Conservation (phyloP, 345 rosid species). For the Kernera saxatilis region DNA sequence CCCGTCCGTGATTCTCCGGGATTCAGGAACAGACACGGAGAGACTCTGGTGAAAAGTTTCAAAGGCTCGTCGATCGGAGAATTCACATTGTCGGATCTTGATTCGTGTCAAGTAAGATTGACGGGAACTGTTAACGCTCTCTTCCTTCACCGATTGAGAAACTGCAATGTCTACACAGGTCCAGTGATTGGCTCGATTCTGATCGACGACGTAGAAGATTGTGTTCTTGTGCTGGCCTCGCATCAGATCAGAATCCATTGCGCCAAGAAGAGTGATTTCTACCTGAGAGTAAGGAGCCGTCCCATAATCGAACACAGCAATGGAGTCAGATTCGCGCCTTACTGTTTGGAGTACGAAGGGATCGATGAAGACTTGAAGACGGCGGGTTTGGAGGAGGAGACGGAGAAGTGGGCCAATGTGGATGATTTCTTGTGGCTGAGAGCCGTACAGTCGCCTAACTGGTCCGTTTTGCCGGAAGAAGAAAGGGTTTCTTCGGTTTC, state of each 20-base stretch:
- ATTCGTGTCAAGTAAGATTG: conserved; percentile 61
- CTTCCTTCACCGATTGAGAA: conserved; percentile 53
- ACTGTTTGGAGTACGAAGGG: conserved; percentile 65
- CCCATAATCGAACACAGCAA: conserved; percentile 80
- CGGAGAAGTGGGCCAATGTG: conserved; percentile 59
- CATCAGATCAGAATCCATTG: conserved; percentile 85
- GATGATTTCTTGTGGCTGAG: conserved; percentile 92
- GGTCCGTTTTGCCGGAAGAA: conserved; percentile 63
- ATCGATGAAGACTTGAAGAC: conserved; percentile 57
- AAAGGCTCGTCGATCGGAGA: conserved; percentile 56
- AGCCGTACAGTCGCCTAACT: conserved; percentile 75
- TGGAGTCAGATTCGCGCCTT: conserved; percentile 66
- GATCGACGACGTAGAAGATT: conserved; percentile 68
- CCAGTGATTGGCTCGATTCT: conserved; percentile 75
- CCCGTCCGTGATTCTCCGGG: conserved; percentile 59
- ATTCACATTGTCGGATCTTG: conserved; percentile 59
- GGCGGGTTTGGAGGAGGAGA: conserved; percentile 64
- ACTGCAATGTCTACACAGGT: conserved; percentile 54
- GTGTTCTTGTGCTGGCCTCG: conserved; percentile 62
- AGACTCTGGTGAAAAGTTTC: conserved; percentile 43
- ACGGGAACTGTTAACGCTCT: conserved; percentile 48
- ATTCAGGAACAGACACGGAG: conserved; percentile 43
- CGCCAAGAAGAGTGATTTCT: conserved; percentile 59
- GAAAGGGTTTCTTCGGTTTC: conserved; percentile 43
- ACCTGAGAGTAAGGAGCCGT: conserved; percentile 77